Conservation (phyloP, 306 rosid genomes). For the Prunus armeniaca region DNA sequence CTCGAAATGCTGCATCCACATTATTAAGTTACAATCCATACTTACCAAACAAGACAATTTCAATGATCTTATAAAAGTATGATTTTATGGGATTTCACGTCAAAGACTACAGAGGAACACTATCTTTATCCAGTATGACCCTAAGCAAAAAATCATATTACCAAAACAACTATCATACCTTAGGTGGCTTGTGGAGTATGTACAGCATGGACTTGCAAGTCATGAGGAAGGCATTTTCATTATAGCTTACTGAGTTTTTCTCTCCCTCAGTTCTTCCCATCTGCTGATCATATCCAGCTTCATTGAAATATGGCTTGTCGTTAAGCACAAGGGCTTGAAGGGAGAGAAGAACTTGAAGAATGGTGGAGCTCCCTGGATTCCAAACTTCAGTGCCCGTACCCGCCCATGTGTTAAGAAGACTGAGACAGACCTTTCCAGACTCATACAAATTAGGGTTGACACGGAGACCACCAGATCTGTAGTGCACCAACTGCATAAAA, state of each 20-base stretch:
- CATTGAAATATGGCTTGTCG: slow-evolving; percentile 95
- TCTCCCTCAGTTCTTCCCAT: slow-evolving; percentile 91
- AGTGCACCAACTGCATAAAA: slow-evolving; percentile 77
- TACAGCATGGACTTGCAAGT: slow-evolving; percentile 82
- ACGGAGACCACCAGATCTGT: slow-evolving; percentile 80
- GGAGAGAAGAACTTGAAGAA: slow-evolving; percentile 96
- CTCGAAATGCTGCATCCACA: slow-evolving; percentile 72
- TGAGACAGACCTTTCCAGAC: slow-evolving; percentile 93
- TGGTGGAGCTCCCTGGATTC: slow-evolving; percentile 72
- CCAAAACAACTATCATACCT: slow-evolving; percentile 45
- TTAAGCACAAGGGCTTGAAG: slow-evolving; percentile 96
- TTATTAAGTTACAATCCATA: slow-evolving; percentile 17
- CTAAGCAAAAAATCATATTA: background rate
- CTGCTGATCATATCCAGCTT: slow-evolving; percentile 95
- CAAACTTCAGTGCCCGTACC: slow-evolving; percentile 81
- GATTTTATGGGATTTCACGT: background rate
- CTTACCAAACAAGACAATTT: background rate
- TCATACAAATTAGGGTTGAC: slow-evolving; percentile 90
- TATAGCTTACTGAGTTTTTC: slow-evolving; percentile 87
- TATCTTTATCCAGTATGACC: too few species aligned
- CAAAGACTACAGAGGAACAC: too few species aligned
- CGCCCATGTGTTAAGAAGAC: slow-evolving; percentile 87
- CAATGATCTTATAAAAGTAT: background rate
- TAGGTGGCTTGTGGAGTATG: slow-evolving; percentile 64
- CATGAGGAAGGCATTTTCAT: slow-evolving; percentile 87